These are phyloP conservation scores for Starmerella gropengiesseri DNA, from an alignment of 805 yeast species.

Conservation along the genomic window DNA sequence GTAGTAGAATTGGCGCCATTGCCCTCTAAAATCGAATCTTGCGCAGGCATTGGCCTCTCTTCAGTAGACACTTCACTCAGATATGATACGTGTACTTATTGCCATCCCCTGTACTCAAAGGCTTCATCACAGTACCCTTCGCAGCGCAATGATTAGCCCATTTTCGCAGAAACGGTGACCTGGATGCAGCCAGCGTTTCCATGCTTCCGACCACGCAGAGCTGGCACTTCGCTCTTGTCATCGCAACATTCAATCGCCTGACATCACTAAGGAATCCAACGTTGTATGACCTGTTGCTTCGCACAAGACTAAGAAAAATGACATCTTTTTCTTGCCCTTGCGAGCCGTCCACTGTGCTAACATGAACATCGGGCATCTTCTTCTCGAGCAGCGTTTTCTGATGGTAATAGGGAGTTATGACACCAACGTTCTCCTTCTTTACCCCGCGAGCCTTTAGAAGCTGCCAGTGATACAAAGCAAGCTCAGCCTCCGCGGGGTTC, in stretches of 20 bases:
- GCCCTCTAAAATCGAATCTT: no score
- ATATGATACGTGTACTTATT: no score
- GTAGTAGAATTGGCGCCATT: no score
- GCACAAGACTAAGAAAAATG: conserved; percentile 73
- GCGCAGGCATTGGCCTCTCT: no score
- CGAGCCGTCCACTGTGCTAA: conserved; percentile 79
- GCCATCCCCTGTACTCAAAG: no score
- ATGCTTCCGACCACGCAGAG: conserved; percentile 39
- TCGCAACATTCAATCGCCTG: conserved; percentile 35
- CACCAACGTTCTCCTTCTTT: neutral
- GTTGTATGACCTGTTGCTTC: conserved; percentile 36
- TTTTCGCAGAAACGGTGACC: no score
- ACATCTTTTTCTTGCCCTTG: conserved; percentile 83
- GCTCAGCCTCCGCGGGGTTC: neutral
- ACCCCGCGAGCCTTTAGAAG: neutral
- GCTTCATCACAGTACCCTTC: no score
- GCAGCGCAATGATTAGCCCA: no score
- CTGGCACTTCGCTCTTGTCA: conserved; percentile 38
- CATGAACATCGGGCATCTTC: conserved; percentile 37
- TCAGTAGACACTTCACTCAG: no score
- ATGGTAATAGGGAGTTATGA: neutral
- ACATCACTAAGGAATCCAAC: conserved; percentile 15
- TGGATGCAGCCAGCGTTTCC: no score
- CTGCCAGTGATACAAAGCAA: neutral
- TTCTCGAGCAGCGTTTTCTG: neutral